Percentiles rank a stretch among this genome's conserved stretches.
Evolutionary conservation across 1,284 basidiomycete species (phyloP).

Genomic region (Vanrija humicola): DNA sequence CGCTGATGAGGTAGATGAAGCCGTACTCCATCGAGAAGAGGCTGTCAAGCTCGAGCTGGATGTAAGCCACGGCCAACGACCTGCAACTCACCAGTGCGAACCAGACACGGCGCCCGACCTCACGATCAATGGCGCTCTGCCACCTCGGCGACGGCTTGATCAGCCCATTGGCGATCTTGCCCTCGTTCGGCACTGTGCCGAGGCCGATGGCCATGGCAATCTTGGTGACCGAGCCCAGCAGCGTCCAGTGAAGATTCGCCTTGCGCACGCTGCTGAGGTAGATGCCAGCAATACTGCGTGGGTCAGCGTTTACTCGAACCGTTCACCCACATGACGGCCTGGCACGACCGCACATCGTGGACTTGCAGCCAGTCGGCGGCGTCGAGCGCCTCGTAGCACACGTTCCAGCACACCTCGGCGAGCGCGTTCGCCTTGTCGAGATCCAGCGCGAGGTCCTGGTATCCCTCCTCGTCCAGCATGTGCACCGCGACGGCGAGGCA

Average conservation of each 20-base stretch:
- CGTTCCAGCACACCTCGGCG: conserved; percentile 26
- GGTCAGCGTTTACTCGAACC: not conserved
- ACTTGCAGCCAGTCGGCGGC: conserved; percentile 30
- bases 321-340: conserved; percentile 22
- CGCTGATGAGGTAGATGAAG: conserved; percentile 23
- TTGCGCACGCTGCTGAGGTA: conserved; percentile 20
- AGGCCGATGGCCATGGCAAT: conserved; percentile 20
- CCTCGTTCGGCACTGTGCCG: conserved; percentile 14
- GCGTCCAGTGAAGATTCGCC: conserved; percentile 25
- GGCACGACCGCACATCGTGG: conserved; percentile 21
- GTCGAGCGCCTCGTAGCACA: conserved; percentile 22
- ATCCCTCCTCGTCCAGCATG: conserved; percentile 22
- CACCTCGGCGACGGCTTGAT: conserved; percentile 16
- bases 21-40: conserved; percentile 27
- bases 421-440: conserved; percentile 28
- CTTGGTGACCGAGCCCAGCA: conserved; percentile 24
- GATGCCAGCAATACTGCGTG: conserved; percentile 18
- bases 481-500: conserved; percentile 24
- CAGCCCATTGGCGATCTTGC: conserved; percentile 7
- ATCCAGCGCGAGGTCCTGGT: conserved; percentile 27
- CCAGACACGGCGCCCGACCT: conserved; percentile 26
- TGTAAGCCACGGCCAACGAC: not conserved
- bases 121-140: conserved; percentile 22
- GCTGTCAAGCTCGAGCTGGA: conserved; percentile 23
- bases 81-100: conserved; percentile 8